A percentile compares a stretch with the other conserved stretches of the same genome.
These are phyloP conservation scores for Eragrostis nindensis DNA, from an alignment of 176 grass and related monocot species.

Conservation along the genomic window DNA sequence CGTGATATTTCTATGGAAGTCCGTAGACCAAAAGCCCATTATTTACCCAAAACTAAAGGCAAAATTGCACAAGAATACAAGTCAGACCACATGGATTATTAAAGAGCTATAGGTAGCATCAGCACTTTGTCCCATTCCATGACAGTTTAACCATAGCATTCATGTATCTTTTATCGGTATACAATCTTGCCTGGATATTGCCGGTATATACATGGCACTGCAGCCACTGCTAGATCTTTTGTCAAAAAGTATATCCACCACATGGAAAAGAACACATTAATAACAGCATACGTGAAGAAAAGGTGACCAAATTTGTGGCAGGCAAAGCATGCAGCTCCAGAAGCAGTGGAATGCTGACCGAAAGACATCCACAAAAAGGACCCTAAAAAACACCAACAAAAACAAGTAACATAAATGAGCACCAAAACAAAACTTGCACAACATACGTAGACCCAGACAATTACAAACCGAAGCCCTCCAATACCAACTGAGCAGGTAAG, in stretches of 20 bases:
- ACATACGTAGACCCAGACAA: not conserved
- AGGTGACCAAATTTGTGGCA: not conserved
- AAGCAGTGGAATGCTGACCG: not conserved
- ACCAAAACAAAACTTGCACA: not conserved
- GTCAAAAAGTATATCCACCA: slow-evolving; percentile 2
- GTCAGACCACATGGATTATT: not conserved
- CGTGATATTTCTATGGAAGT: not conserved
- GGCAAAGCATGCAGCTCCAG: not conserved
- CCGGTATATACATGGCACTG: not conserved
- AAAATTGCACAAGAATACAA: not conserved
- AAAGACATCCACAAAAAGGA: not conserved
- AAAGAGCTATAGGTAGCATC: not conserved
- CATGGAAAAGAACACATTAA: not conserved
- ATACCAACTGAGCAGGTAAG: not conserved
- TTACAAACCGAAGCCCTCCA: not conserved
- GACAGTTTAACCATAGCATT: not conserved
- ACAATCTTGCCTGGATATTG: slow-evolving; percentile 13
- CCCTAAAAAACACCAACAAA: not conserved
- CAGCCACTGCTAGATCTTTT: not conserved
- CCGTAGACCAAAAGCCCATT: not conserved
- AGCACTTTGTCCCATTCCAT: slow-evolving; percentile 24
- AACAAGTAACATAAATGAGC: slow-evolving; percentile 14
- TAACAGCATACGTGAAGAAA: not conserved
- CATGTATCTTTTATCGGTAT: not conserved
- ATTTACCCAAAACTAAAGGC: not conserved